Conservation (phyloP, 2,329 filamentous ascomycete species). For the Endoconidiophora polonica region DNA sequence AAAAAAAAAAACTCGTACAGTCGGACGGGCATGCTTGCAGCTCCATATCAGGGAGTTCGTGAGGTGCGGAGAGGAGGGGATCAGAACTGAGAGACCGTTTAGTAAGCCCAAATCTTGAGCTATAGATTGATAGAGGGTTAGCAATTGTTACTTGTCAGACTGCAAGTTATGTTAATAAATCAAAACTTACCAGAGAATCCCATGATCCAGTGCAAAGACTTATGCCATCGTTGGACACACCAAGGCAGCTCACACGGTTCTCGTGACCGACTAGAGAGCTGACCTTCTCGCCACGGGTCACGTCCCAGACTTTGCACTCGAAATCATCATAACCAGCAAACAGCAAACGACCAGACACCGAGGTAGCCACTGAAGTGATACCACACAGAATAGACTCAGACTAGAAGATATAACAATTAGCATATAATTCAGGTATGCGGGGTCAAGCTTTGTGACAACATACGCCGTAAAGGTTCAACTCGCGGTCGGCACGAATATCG, state of each 20-base stretch:
- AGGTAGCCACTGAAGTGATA: constrained; percentile 96
- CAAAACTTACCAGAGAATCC: constrained; percentile 78
- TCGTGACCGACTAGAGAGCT: constrained; percentile 94
- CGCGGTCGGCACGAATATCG: constrained; percentile 87
- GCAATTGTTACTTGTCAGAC: constrained; percentile 17
- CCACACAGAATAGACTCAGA: constrained; percentile 95
- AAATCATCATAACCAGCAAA: constrained; percentile 99
- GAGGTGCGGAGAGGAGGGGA: background rate
- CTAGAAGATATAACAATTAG: constrained; percentile 27
- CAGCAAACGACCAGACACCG: constrained; percentile 82
- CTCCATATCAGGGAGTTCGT: background rate
- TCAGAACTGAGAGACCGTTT: constrained; percentile 19
- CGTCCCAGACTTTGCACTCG: constrained; percentile 99
- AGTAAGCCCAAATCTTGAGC: constrained; percentile 83
- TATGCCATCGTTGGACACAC: constrained; percentile 97
- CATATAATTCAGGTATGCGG: background rate
- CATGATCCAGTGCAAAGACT: constrained; percentile 98
- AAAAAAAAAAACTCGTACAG: constrained; percentile 4
- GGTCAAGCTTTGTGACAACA: constrained; percentile 7
- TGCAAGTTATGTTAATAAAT: constrained; percentile 30
- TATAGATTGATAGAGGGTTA: constrained; percentile 23
- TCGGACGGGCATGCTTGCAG: constrained; percentile 3
- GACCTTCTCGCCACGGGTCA: constrained; percentile 90
- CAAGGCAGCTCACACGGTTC: constrained; percentile 96
- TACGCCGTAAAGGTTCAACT: constrained; percentile 53